These are phyloP conservation scores for Phytophthora gonapodyides DNA, from an alignment of 352 stramenopile genomes.

Conservation along the genomic window DNA sequence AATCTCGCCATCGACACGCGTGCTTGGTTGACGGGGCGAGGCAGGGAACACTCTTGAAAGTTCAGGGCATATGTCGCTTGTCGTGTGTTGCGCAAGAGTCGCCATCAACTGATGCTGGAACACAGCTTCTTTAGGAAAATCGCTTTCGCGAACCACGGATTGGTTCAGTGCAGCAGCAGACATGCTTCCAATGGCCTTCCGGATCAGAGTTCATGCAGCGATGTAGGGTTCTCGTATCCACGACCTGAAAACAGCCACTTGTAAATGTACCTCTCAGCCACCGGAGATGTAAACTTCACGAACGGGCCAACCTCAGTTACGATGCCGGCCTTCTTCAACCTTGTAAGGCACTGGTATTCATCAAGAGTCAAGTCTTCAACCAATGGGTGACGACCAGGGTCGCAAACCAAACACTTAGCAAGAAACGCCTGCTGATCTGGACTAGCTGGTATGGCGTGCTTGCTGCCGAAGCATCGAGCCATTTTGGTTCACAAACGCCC, in stretches of 20 bases:
- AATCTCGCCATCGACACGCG: not conserved
- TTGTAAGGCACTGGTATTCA: constrained; percentile 6
- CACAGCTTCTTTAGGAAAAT: constrained; percentile 22
- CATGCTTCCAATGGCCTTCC: constrained; percentile 19
- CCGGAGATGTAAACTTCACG: constrained; percentile 14
- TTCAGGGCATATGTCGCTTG: constrained; percentile 12
- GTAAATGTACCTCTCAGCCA: constrained; percentile 13
- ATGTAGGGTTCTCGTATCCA: constrained; percentile 3
- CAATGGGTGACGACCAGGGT: not conserved
- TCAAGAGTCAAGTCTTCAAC: not conserved
- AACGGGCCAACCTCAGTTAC: constrained; percentile 1
- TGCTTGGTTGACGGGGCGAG: not conserved
- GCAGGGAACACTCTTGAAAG: constrained; percentile 10
- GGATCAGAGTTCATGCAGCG: constrained; percentile 23
- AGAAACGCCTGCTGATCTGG: not conserved
- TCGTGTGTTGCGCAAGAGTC: constrained; percentile 4
- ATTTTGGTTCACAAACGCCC: not conserved
- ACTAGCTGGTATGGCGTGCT: not conserved
- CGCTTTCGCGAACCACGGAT: not conserved
- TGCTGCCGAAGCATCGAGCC: constrained; percentile 1
- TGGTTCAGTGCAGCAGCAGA: constrained; percentile 10
- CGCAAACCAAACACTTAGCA: constrained; percentile 2
- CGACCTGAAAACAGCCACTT: constrained; percentile 11
- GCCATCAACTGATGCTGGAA: constrained; percentile 30
- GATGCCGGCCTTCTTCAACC: constrained; percentile 7